Percentiles rank a stretch among this genome's conserved stretches.
Evolutionary conservation across 2,329 filamentous ascomycete genomes (phyloP).

Genomic region (Escovopsis weberi): DNA sequence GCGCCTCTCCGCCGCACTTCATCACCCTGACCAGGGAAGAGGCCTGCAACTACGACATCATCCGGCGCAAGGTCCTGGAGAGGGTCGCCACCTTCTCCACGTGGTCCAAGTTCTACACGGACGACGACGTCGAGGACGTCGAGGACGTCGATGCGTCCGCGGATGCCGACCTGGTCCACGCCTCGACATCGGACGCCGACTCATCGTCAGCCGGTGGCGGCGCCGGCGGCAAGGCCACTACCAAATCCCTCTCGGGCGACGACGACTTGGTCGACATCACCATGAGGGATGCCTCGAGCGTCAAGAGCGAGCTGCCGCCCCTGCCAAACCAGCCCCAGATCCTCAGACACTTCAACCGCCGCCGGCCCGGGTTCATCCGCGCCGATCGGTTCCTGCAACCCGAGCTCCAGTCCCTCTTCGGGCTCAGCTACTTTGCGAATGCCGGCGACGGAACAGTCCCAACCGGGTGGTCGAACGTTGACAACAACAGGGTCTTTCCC

Average conservation of each 20-base stretch:
- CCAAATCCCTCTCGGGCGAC: constrained; percentile 72
- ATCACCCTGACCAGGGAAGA: constrained; percentile 65
- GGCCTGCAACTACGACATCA: constrained; percentile 47
- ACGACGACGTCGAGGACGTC: constrained; percentile 28
- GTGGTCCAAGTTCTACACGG: constrained; percentile 44
- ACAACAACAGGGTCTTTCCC: constrained; percentile 43
- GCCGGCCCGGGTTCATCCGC: constrained; percentile 38
- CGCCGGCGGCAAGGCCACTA: constrained; percentile 53
- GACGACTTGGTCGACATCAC: constrained; percentile 84
- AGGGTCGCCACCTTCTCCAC: constrained; percentile 67
- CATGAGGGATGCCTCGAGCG: constrained; percentile 50
- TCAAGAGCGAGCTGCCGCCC: constrained; percentile 7
- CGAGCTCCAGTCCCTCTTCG: constrained; percentile 58
- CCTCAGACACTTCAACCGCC: constrained; percentile 33
- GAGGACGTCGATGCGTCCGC: constrained; percentile 44
- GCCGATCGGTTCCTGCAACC: constrained; percentile 44
- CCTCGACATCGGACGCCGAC: constrained; percentile 47
- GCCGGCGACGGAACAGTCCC: constrained; percentile 43
- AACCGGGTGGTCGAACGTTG: constrained; percentile 51
- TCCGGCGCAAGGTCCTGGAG: constrained; percentile 66
- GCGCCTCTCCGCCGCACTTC: constrained; percentile 44
- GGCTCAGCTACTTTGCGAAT: constrained; percentile 52
- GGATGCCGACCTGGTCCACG: constrained; percentile 56
- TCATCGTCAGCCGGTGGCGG: constrained; percentile 27
- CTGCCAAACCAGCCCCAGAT: constrained; percentile 12